Evolutionary conservation across 352 stramenopile genomes (phyloP).

Genomic region (Globisporangium lucens): DNA sequence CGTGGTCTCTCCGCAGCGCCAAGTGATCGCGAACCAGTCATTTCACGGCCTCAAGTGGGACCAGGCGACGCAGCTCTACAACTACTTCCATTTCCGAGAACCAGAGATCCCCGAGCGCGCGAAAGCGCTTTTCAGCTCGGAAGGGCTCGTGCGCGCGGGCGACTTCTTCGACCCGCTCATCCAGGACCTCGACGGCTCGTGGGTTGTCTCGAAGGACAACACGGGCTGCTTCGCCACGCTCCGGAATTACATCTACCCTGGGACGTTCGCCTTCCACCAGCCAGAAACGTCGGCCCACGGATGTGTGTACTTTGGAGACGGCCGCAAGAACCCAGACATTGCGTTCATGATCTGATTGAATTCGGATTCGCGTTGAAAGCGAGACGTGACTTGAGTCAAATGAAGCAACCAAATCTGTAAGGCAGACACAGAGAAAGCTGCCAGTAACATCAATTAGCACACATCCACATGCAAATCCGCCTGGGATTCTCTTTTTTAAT

Average conservation of each 20-base stretch:
- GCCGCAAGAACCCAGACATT: constrained; percentile 67
- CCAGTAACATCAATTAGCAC: neutral
- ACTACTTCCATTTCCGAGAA: constrained; percentile 76
- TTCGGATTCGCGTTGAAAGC: neutral
- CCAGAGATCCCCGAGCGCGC: constrained; percentile 58
- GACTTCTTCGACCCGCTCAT: constrained; percentile 73
- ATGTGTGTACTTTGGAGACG: constrained; percentile 77
- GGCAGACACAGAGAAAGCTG: neutral
- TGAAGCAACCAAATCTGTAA: neutral
- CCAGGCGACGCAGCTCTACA: constrained; percentile 56
- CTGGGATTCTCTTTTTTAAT: neutral
- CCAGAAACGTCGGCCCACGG: constrained; percentile 50
- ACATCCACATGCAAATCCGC: neutral
- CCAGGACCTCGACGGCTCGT: constrained; percentile 63
- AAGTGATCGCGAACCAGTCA: constrained; percentile 60
- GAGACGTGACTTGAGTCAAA: neutral
- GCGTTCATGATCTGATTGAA: constrained; percentile 65
- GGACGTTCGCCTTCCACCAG: constrained; percentile 63
- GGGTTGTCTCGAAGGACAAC: constrained; percentile 64
- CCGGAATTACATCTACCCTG: constrained; percentile 63
- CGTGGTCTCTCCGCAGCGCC: constrained; percentile 66
- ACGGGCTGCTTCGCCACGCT: constrained; percentile 54
- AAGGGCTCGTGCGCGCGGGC: constrained; percentile 57
- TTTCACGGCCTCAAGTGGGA: constrained; percentile 73
- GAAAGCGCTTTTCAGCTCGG: constrained; percentile 46